A percentile compares a stretch with the other conserved stretches of the same genome.
Evolutionary conservation across 768 basidiomycete genomes (phyloP).

Genomic region (Phaeolepiota aurea): DNA sequence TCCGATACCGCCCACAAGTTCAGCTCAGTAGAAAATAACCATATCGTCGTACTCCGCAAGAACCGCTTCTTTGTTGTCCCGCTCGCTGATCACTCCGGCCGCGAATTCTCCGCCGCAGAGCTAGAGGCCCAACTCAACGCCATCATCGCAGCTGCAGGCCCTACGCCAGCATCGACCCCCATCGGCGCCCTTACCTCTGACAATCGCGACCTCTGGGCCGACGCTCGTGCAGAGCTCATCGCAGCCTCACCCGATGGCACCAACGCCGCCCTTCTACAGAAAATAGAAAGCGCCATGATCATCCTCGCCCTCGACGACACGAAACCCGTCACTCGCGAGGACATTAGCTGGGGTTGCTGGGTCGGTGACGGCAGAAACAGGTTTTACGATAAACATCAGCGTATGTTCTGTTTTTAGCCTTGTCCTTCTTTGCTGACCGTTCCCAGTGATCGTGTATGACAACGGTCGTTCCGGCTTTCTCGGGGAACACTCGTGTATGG

Average conservation of each 20-base stretch:
- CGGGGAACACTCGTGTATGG: conserved; percentile 83
- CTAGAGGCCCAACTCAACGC: conserved; percentile 75
- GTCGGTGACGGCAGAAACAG: conserved; percentile 85
- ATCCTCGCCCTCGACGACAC: conserved; percentile 81
- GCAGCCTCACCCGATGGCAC: conserved; percentile 40
- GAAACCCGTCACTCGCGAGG: conserved; percentile 73
- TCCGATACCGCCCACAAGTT: conserved; percentile 82
- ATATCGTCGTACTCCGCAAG: conserved; percentile 86
- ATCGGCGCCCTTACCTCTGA: conserved; percentile 85
- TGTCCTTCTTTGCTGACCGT: not conserved
- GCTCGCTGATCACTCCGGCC: conserved; percentile 52
- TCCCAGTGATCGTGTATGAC: conserved; percentile 86
- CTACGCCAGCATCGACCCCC: conserved; percentile 28
- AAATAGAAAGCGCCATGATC: conserved; percentile 88
- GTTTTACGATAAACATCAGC: conserved; percentile 95
- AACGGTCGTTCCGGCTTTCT: conserved; percentile 93
- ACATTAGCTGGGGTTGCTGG: conserved; percentile 79
- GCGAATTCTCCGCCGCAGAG: conserved; percentile 70
- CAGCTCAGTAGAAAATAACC: conserved; percentile 65
- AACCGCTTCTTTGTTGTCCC: conserved; percentile 86
- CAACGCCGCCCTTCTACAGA: conserved; percentile 63
- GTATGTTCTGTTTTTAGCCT: conserved; percentile 33
- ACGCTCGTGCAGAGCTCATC: conserved; percentile 57
- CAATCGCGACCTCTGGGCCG: conserved; percentile 85
- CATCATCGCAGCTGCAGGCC: conserved; percentile 58